Conservation (phyloP, 352 stramenopile genomes). For the Phytophthora meadii region DNA sequence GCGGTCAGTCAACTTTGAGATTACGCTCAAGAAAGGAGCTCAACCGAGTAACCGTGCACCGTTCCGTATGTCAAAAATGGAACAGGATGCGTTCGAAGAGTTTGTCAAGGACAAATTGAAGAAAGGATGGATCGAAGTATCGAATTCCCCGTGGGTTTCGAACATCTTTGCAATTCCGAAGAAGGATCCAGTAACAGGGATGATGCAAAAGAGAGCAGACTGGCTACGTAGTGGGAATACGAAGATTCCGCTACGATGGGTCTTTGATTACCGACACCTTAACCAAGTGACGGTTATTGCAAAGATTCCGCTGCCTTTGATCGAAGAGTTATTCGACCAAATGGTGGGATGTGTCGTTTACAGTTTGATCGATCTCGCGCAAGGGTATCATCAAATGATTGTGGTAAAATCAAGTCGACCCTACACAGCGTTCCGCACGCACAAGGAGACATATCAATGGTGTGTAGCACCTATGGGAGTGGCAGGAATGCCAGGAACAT, state of each 20-base stretch:
- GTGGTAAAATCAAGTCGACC: slow-evolving; percentile 6
- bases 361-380: slow-evolving; percentile 29
- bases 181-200: background rate
- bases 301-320: slow-evolving; percentile 22
- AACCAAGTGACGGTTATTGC: slow-evolving; percentile 15
- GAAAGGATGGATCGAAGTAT: slow-evolving; percentile 15
- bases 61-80: slow-evolving; percentile 21
- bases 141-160: background rate
- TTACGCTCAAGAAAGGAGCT: slow-evolving; percentile 17
- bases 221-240: slow-evolving; percentile 20
- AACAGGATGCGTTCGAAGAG: slow-evolving; percentile 14
- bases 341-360: slow-evolving; percentile 25
- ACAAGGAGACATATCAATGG: slow-evolving; percentile 50
- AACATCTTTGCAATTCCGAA: background rate
- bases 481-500: slow-evolving; percentile 43
- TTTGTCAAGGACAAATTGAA: slow-evolving; percentile 21
- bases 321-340: slow-evolving; percentile 29
- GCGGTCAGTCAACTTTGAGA: slow-evolving; percentile 19
- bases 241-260: slow-evolving; percentile 15
- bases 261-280: slow-evolving; percentile 21
- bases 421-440: slow-evolving; percentile 46
- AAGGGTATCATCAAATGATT: slow-evolving; percentile 47
- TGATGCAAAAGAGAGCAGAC: slow-evolving; percentile 2
- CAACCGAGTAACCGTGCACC: slow-evolving; percentile 8
- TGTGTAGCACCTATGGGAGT: slow-evolving; percentile 52